These are phyloP conservation scores for Grosmannia penicillata DNA, from an alignment of 2,329 filamentous ascomycete genomes.

Conservation along the genomic window DNA sequence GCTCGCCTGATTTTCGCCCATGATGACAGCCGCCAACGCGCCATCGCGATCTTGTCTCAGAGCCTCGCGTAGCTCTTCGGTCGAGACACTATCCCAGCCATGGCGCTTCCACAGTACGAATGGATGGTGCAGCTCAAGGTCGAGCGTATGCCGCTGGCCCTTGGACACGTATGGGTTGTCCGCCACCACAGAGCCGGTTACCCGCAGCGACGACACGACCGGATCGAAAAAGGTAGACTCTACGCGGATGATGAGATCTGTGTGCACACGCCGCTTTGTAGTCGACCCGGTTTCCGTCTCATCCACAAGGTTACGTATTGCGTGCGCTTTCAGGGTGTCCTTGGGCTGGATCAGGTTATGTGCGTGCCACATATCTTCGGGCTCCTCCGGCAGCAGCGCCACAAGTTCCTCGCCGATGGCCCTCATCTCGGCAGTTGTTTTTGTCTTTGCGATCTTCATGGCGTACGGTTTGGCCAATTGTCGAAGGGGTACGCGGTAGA, in stretches of 20 bases:
- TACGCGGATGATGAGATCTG: constrained; percentile 40
- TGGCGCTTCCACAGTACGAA: constrained; percentile 77
- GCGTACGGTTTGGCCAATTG: background rate
- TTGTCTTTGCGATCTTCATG: constrained; percentile 18
- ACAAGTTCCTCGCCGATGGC: constrained; percentile 23
- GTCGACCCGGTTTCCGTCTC: constrained; percentile 31
- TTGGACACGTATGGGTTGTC: constrained; percentile 38
- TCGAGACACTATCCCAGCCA: constrained; percentile 83
- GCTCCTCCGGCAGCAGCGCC: constrained; percentile 24
- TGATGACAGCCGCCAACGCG: constrained; percentile 77
- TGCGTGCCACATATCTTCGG: constrained; percentile 41
- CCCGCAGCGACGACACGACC: constrained; percentile 36
- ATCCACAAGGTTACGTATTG: constrained; percentile 38
- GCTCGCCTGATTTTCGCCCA: constrained; percentile 79
- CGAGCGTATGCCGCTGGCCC: constrained; percentile 47
- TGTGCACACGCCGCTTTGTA: constrained; percentile 36
- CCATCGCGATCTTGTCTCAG: constrained; percentile 66
- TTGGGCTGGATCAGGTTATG: constrained; percentile 43
- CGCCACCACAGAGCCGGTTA: constrained; percentile 36
- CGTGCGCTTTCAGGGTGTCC: constrained; percentile 39
- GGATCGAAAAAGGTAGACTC: constrained; percentile 45
- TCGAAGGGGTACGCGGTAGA: too few species aligned
- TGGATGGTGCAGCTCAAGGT: constrained; percentile 74
- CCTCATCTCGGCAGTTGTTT: constrained; percentile 21
- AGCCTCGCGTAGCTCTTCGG: constrained; percentile 64